Evolutionary conservation across 257 asterid genomes (phyloP), one percentile per base, ranked within the genome.

Genomic region (Thymus quinquecostatus): DNA sequence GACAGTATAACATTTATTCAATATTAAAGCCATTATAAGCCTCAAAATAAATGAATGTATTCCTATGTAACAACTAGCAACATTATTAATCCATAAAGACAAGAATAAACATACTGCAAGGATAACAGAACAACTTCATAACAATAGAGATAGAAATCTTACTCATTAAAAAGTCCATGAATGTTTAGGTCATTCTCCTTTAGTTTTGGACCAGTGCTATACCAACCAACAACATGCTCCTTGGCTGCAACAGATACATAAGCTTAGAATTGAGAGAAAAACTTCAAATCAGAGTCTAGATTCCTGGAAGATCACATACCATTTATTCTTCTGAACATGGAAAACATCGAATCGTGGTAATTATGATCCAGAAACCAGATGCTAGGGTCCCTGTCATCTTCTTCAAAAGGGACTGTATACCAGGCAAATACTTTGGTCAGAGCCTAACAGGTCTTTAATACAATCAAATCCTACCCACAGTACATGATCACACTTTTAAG

Each of bases 201-300:
- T 59, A 93, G 89, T 69, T 93, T 93, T 9, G 98, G 96, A 27
- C 98, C 98, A 44, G 97, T 91, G 87, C 97, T 93, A 69, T 93
- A 93, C 98, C 98, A 93, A 60, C 98, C 98, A 82, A 92, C 94
- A 29, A 92, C 97, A 72, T 92, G 98, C 87, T 92, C 98, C 88
- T 92, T 92, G 70, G 97, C 98, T 92, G 95, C 63, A 32, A 67
- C 9, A 65, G 12, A 67, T 57, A 59, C 68, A 70, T 77, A 51
- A 60, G 80, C 62, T 44, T 30, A 62, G 48, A 57, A 29, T 14
- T 51, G 48, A 71, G 1, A 27, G 14, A 2, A 29, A 69, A 44
- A n/a, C 44, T n/a, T 47, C 28, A 32, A 27, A 60, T 66, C 58
- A 67, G 75, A 27, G 75, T 55, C 49, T 33, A 28, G 33, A 61